These are phyloP conservation scores for Ganoderma sp. DNA, from an alignment of 1,284 basidiomycete species.

Conservation along the genomic window DNA sequence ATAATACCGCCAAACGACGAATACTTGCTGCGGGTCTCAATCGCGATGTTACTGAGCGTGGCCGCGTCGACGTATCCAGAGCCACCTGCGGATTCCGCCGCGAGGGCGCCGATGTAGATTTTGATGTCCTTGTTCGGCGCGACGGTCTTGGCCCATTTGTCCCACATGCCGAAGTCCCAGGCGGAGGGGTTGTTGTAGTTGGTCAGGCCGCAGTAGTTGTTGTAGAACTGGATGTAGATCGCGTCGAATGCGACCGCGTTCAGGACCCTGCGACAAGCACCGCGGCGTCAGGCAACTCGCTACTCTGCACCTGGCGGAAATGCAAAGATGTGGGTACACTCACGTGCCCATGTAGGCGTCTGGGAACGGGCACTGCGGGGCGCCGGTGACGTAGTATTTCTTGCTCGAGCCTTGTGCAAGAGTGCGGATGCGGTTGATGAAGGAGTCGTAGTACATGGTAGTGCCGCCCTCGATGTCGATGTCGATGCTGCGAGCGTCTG, in stretches of 20 bases:
- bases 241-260: constrained; percentile 65
- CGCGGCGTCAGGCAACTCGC: background rate
- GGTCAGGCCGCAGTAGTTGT: constrained; percentile 62
- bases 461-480: constrained; percentile 70
- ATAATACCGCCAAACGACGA: constrained; percentile 74
- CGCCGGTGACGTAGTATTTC: constrained; percentile 65
- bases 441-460: constrained; percentile 54
- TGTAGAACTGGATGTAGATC: constrained; percentile 70
- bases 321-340: constrained; percentile 2
- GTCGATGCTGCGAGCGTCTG: constrained; percentile 49
- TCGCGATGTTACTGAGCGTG: constrained; percentile 52
- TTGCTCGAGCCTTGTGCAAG: constrained; percentile 57
- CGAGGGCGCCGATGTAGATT: constrained; percentile 68
- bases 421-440: constrained; percentile 57
- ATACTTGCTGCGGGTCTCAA: constrained; percentile 52
- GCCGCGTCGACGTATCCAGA: constrained; percentile 57
- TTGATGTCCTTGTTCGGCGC: constrained; percentile 66
- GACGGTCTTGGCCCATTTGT: constrained; percentile 63
- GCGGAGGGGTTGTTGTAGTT: constrained; percentile 49
- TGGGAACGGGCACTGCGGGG: constrained; percentile 72
- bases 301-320: background rate
- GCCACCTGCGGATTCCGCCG: constrained; percentile 52
- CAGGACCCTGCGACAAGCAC: constrained; percentile 44
- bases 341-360: constrained; percentile 58
- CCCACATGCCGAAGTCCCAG: constrained; percentile 62